phyloP scores from a whole-genome alignment of 495 filamentous ascomycete species.

The Penicillium turbatum region DNA sequence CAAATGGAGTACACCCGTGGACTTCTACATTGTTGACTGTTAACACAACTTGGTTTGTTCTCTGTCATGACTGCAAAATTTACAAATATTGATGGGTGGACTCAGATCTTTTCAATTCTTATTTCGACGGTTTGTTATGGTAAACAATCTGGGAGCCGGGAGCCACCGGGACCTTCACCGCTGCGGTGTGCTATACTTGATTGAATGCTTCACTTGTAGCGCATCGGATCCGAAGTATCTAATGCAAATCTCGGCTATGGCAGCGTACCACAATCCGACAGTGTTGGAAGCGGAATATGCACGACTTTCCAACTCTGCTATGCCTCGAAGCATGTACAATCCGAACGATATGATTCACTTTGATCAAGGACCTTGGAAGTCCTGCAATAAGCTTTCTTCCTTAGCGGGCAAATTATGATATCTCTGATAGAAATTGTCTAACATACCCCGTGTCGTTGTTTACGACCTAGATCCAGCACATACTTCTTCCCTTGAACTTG shows the following conservation, averaged over 20 bases:
- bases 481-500: background rate
- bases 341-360: slow-evolving; percentile 12
- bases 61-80: background rate
- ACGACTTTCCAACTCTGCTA: slow-evolving; percentile 2
- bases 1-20: background rate
- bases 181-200: slow-evolving; percentile 14
- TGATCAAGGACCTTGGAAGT: background rate
- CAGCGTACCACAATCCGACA: background rate
- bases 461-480: background rate
- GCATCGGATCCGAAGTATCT: slow-evolving; percentile 3
- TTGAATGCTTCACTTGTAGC: slow-evolving; percentile 4
- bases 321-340: slow-evolving; percentile 11
- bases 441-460: slow-evolving; percentile 11
- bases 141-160: background rate
- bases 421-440: background rate
- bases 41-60: background rate
- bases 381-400: background rate
- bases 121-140: slow-evolving; percentile 5
- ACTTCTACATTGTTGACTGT: slow-evolving; percentile 1
- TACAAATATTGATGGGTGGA: background rate
- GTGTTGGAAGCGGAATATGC: background rate
- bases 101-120: background rate
- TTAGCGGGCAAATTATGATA: slow-evolving; percentile 7
- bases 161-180: slow-evolving; percentile 17
- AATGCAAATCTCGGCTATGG: background rate